These are phyloP conservation scores for Lindgomyces ingoldianus DNA, from an alignment of 495 filamentous ascomycete genomes.

Conservation along the genomic window DNA sequence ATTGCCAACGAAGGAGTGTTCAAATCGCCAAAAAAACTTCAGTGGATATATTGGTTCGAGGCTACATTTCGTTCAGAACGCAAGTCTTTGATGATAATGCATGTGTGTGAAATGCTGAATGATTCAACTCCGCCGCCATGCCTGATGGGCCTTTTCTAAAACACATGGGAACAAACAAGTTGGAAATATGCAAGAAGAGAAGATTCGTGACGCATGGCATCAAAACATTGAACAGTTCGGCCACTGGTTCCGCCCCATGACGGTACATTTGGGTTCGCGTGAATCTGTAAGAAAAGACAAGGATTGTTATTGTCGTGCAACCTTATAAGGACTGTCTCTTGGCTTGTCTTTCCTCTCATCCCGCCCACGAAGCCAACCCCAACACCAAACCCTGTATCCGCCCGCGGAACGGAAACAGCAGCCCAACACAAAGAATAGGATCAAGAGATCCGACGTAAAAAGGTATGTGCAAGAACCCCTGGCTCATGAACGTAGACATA, in stretches of 20 bases:
- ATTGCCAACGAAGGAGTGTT: background rate
- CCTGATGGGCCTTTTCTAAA: slow-evolving; percentile 20
- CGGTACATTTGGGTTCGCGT: no score
- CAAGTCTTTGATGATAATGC: background rate
- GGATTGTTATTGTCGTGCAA: slow-evolving; percentile 10
- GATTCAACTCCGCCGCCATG: slow-evolving; percentile 6
- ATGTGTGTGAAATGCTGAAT: background rate
- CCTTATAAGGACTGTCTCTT: background rate
- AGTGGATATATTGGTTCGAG: background rate
- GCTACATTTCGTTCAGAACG: background rate
- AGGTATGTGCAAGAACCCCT: slow-evolving; percentile 13
- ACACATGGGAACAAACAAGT: slow-evolving; percentile 1
- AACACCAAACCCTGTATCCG: background rate
- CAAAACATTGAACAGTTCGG: background rate
- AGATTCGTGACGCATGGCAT: background rate
- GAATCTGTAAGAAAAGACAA: slow-evolving; percentile 17
- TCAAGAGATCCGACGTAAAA: slow-evolving; percentile 3
- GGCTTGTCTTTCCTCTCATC: background rate
- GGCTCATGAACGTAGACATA: background rate
- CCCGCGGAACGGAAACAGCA: background rate
- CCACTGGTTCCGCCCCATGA: no score
- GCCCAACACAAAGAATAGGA: background rate
- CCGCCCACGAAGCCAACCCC: background rate
- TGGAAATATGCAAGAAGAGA: background rate
- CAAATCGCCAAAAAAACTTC: background rate